phyloP scores from a whole-genome alignment of 2,329 filamentous ascomycete genomes.

The Leptographium galeiforme region DNA sequence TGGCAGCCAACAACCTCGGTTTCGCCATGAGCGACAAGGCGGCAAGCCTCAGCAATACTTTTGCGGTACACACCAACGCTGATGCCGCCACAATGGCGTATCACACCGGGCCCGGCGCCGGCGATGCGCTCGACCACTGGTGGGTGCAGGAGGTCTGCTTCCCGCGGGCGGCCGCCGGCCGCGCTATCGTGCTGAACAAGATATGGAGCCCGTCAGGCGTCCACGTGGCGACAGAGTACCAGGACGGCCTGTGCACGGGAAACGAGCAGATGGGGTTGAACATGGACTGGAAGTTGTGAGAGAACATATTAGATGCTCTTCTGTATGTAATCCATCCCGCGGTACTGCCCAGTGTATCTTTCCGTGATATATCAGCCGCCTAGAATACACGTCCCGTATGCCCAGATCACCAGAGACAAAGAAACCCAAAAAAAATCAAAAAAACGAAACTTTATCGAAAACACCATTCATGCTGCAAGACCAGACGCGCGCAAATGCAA shows the following conservation, averaged over 20 bases:
- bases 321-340: too few relatives aligned
- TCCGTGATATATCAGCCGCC: too few relatives aligned
- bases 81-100: slow-evolving; percentile 32
- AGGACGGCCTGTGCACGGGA: slow-evolving; percentile 33
- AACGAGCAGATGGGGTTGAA: slow-evolving; percentile 3
- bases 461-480: background rate
- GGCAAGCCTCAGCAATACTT: slow-evolving; percentile 35
- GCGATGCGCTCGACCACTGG: slow-evolving; percentile 23
- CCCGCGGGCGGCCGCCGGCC: slow-evolving; percentile 31
- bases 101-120: background rate
- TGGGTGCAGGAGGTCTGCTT: slow-evolving; percentile 41
- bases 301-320: background rate
- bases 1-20: slow-evolving; percentile 34
- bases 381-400: too few relatives aligned
- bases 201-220: slow-evolving; percentile 40
- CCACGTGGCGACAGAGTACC: slow-evolving; percentile 41
- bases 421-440: background rate
- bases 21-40: slow-evolving; percentile 27
- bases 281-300: background rate
- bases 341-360: too few relatives aligned
- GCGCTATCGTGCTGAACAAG: slow-evolving; percentile 33
- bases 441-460: background rate
- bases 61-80: slow-evolving; percentile 37
- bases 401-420: slow-evolving; percentile 1
- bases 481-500: too few relatives aligned